Evolutionary conservation across 441 rosid species (phyloP), one percentile per base, ranked within the genome.

Genomic region (Syzygium malaccense): DNA sequence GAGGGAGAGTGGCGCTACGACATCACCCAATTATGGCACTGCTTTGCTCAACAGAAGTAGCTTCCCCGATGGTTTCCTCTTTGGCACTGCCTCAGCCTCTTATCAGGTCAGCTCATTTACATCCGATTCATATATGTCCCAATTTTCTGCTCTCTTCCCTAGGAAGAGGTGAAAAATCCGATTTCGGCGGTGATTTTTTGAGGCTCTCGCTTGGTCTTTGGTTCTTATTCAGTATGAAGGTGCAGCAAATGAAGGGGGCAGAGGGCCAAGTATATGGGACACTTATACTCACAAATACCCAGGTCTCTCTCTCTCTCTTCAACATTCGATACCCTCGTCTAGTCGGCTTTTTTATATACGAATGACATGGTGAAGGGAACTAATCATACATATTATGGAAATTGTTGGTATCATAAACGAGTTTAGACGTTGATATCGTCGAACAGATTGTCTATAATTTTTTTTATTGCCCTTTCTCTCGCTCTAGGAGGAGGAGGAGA

Each of bases 241-340:
- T 12, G 87, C 87, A 5, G 87, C 23, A 37, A 14, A 32, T 86
- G 87, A 58, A 86, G 78, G 68, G 15, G 78, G 87, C 1, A 56
- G 78, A 41, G 26, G 87, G 14, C 87, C 75, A 86, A 86, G 87
- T 58, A 33, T 86, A 57, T 86, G 87, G 87, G 87, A 86, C 71
- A 86, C 87, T 58, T 86, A 33, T 55, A 86, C 87, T 45, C 87
- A 86, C 78, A 58, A 86, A 86, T 60, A 86, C n/a, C 87, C 87
- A 9, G 87, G 87, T 86, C n/a, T 41, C 55, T 58, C 75, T 58
- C n/a, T 26, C 18, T 55, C 75, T 32, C 30, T 66, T 66, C 49
- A 20, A 23, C 28, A 11, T 37, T 37, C 51, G 51, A 37, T 23
- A 6, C 17, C 15, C 83, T 41, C 17, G 17, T 37, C 28, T 6